Evolutionary conservation across 306 rosid genomes (phyloP), one percentile per base, ranked within the genome.

Genomic region (Ormosia semicastrata): DNA sequence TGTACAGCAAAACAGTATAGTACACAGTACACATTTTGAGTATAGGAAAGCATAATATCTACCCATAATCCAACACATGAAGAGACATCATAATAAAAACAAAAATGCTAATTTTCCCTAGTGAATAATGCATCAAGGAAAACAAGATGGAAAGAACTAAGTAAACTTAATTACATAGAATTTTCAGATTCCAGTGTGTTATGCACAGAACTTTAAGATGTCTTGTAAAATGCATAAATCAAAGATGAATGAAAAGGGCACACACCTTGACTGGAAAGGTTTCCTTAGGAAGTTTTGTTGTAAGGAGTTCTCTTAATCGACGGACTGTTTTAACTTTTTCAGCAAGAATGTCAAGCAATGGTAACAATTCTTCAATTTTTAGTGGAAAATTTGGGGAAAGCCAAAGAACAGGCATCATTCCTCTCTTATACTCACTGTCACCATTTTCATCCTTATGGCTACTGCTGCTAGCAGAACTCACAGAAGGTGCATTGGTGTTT

Each of bases 251-350:
- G n/a, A 2, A 46, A 66, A 15, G 50, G 9, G 71, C 29, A 57
- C 89, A 70, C 64, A 95, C 99, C 99, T 89, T 95, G 79, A 95
- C 98, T 0, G 99, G 99, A 89, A 95, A 95, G 62, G 93, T 87
- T 54, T 90, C 98, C 87, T 87, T 72, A 49, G 99, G 98, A 82
- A 95, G 98, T 80, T 88, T 93, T 14, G 99, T 93, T 43, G 96
- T 92, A 53, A 95, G 96, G 75, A 95, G 90, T 72, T 95, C 99
- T 82, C 99, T 93, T 54, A 93, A 85, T 34, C 99, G 90, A 0
- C 97, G 98, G 7, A 92, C 86, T 4, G 98, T 98, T 90, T 93
- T 95, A 79, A 95, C 94, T 89, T 87, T 95, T 59, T 93, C 90
- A 0, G 97, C 95, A 78, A 95, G 89, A 86, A 95, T 93, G 84